Percentiles rank a stretch among this genome's conserved stretches.
These are phyloP conservation scores for Pelagomonas calceolata DNA, from an alignment of 108 stramenopile genomes.

Conservation along the genomic window DNA sequence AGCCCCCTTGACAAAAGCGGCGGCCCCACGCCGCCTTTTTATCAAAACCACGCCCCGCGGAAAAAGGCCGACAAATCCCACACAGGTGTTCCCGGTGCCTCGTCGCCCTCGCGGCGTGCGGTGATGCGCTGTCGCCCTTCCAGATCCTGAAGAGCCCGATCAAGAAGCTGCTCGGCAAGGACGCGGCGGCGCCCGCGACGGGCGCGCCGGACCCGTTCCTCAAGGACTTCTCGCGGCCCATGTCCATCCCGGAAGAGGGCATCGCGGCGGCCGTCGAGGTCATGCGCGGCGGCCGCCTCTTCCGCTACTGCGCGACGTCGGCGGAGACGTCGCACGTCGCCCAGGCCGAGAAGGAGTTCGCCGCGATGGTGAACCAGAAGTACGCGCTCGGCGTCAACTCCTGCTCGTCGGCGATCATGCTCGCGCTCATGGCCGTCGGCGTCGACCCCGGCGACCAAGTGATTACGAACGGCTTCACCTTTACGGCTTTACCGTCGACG, in stretches of 20 bases:
- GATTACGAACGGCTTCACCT: slow-evolving; percentile 17
- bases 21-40: too few species aligned
- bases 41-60: too few species aligned
- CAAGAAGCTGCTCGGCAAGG: too few species aligned
- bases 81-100: too few species aligned
- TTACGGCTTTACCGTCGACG: slow-evolving; percentile 16
- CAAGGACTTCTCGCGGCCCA: slow-evolving; percentile 16
- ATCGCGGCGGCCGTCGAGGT: slow-evolving; percentile 12
- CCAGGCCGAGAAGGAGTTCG: not conserved
- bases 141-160: too few species aligned
- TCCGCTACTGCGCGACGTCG: slow-evolving; percentile 7
- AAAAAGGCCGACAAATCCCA: too few species aligned
- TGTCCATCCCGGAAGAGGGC: slow-evolving; percentile 15
- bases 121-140: too few species aligned
- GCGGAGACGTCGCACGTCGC: slow-evolving; percentile 10
- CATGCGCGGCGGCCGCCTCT: slow-evolving; percentile 13
- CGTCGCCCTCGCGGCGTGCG: too few species aligned
- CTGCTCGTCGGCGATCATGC: slow-evolving; percentile 18
- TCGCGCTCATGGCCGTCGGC: slow-evolving; percentile 9
- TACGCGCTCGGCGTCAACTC: not conserved
- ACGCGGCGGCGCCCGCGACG: too few species aligned
- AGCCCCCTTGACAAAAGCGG: too few species aligned
- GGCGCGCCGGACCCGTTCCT: slow-evolving; percentile 5
- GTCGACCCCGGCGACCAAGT: slow-evolving; percentile 18
- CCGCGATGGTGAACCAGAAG: not conserved